Evolutionary conservation across 345 rosid species (phyloP), one percentile per base, ranked within the genome.

Genomic region (Gossypium sturtianum): DNA sequence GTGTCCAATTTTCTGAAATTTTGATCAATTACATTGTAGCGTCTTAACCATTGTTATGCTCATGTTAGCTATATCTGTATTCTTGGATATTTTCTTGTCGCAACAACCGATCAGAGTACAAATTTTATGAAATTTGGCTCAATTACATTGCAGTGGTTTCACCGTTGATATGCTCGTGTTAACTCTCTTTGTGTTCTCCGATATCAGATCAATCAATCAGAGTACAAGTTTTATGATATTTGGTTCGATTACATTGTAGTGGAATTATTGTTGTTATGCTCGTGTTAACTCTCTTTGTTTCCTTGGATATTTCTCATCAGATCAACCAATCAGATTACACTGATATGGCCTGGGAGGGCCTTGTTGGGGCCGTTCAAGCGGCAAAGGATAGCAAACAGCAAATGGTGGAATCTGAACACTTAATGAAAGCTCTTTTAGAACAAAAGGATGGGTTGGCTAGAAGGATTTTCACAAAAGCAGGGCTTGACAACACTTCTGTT

Each of bases 291-390:
- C 22, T 38, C 13, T 3, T 38, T 38, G 2, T 38, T 38, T 5
- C n/a, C 4, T 70, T 20, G 56, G 17, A 23, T 74, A 34, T 11
- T 59, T 61, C 48, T 25, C 29, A 25, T 48, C 16, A 94, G 97
- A 73, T 77, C 49, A 89, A 80, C 83, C 92, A 84, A 11, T 71
- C 87, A 3, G 93, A 89, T 54, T 92, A 65, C 80, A 91, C 97
- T 69, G 97, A 91, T 76, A 88, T 91, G 98, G 98, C 97, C 4
- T 89, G 91, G 98, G 94, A 93, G 76, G 98, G 93, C 17, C 78
- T 90, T 29, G 69, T 87, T 27, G 89, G 88, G 16, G 90, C 97
- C 2, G 84, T 86, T 54, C 92, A 89, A 38, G 97, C 93, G 8
- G 97, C 98, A 43, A 84, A 80, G 74, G 82, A 54, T 25, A 85